Evolutionary conservation across 2,329 filamentous ascomycete species (phyloP), one percentile per base, ranked within the genome.

Genomic region (Fusarium illudens): DNA sequence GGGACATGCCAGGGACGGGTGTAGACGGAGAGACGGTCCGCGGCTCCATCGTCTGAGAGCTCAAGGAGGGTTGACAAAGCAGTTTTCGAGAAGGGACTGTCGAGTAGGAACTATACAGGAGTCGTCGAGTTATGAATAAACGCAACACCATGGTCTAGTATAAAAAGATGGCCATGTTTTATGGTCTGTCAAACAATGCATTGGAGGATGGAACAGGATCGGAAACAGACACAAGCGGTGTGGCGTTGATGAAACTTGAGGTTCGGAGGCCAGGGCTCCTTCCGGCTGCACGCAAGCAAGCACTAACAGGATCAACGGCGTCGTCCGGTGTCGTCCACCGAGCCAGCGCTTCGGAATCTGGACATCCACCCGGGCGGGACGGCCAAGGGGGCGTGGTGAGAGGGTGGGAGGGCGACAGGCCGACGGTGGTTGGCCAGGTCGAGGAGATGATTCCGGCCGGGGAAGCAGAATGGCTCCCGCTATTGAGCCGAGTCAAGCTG

Each of bases 281-380:
- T 27, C 46, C 48, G 20, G 27, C 50, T 67, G 63, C 64, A 69
- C 58, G 61, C 60, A 71, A 71, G 56, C 54, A 69, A 60, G 60
- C 51, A 54, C 62, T 64, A 62, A 53, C 37, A 62, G 33, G 62
- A 51, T 57, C 37, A 63, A 62, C 53, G 20, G 58, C 48, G 46
- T 34, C 48, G 51, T 53, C 58, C 58, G 56, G 70, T 48, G 58
- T 60, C 55, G 37, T 33, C 58, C 58, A 66, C 65, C 63, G 71
- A 73, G 66, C 68, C 71, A 72, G 58, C 51, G 62, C 64, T 71
- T 68, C 71, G 71, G 71, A 72, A 73, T 68, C 68, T 51, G 37
- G 51, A 59, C 61, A 58, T 46, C 68, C 68, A 66, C 60, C 71
- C 63, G 60, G 61, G 49, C 61, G 66, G 68, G 67, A 59, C 58